phyloP scores from a whole-genome alignment of 1,284 basidiomycete species.

The Dichomitus squalens region DNA sequence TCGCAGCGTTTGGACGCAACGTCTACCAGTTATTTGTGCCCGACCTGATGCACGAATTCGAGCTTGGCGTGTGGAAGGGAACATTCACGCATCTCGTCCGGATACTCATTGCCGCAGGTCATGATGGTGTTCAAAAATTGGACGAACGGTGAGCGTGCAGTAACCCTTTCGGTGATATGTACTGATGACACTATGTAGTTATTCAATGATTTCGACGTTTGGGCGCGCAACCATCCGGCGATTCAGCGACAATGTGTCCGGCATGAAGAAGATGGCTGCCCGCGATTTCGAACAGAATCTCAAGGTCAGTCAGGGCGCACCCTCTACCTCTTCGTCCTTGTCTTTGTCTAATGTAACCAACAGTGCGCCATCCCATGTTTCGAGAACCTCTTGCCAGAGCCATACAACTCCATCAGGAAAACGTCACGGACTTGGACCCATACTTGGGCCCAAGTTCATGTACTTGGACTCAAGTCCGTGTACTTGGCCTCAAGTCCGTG shows the following conservation, averaged over 20 bases:
- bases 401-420: neutral
- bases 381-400: neutral
- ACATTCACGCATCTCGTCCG: slow-evolving; percentile 10
- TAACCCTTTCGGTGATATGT: too few species aligned
- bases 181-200: slow-evolving; percentile 9
- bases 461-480: neutral
- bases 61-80: slow-evolving; percentile 39
- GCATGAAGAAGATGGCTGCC: slow-evolving; percentile 32
- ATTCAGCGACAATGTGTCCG: slow-evolving; percentile 30
- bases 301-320: neutral
- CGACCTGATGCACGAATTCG: slow-evolving; percentile 42
- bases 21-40: slow-evolving; percentile 34
- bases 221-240: slow-evolving; percentile 30
- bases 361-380: neutral
- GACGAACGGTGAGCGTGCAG: slow-evolving; percentile 18
- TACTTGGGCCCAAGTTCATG: neutral
- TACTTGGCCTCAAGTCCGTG: neutral
- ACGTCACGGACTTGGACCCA: too few species aligned
- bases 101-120: slow-evolving; percentile 8
- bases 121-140: slow-evolving; percentile 6
- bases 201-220: slow-evolving; percentile 29
- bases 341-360: neutral
- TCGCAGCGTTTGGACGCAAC: slow-evolving; percentile 28
- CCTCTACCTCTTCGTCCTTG: neutral
- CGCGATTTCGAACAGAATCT: slow-evolving; percentile 25